Conservation (phyloP, 2,329 filamentous ascomycete genomes). For the Penicillium olsonii region DNA sequence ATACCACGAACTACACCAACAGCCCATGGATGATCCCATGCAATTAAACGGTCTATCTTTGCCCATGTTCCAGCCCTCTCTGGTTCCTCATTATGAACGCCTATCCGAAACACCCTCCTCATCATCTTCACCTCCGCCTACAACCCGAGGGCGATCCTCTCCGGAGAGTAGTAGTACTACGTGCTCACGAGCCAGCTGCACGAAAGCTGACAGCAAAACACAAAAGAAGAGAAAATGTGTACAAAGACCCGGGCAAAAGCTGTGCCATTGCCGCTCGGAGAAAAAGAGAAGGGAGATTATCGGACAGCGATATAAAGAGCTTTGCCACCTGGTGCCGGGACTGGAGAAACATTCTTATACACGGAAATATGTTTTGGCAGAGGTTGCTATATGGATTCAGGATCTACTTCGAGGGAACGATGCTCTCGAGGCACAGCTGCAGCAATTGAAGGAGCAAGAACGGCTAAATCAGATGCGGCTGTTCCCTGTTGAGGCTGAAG, state of each 20-base stretch:
- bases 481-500: constrained; percentile 2
- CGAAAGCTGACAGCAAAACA: neutral
- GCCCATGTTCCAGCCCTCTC: neutral
- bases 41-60: constrained; percentile 9
- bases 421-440: constrained; percentile 9
- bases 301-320: constrained; percentile 15
- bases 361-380: constrained; percentile 20
- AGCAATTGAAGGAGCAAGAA: constrained; percentile 5
- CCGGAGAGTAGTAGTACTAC: neutral
- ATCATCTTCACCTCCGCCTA: neutral
- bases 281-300: constrained; percentile 23
- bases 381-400: constrained; percentile 15
- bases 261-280: constrained; percentile 25
- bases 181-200: constrained; percentile 7
- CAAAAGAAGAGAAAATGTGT: constrained; percentile 22
- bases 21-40: neutral
- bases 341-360: constrained; percentile 19
- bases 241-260: constrained; percentile 19
- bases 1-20: neutral
- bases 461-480: neutral
- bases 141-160: neutral
- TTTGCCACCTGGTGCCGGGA: constrained; percentile 18
- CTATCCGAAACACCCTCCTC: constrained; percentile 1
- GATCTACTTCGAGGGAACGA: constrained; percentile 15
- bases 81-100: neutral